Percentiles rank a stretch among this genome's conserved stretches.
These are phyloP conservation scores for Neolentinus lepideus DNA, from an alignment of 1,284 basidiomycete species.

Conservation along the genomic window DNA sequence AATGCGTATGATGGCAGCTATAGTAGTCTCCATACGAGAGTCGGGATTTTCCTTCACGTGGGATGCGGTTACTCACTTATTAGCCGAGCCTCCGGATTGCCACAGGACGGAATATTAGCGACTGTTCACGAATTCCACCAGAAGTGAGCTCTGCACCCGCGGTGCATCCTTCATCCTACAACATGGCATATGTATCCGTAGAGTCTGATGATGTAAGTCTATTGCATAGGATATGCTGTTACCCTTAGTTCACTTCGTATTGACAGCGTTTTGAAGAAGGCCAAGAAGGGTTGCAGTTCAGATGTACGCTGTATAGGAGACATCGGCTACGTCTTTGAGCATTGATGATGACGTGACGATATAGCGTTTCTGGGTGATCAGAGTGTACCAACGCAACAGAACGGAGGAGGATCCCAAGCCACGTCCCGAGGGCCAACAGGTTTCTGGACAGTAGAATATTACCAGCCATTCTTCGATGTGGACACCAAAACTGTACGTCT, in stretches of 20 bases:
- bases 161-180: background rate
- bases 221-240: background rate
- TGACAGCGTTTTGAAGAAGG: conserved; percentile 50
- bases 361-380: conserved; percentile 38
- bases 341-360: background rate
- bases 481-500: conserved; percentile 63
- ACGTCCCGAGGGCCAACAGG: conserved; percentile 30
- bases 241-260: background rate
- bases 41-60: background rate
- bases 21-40: background rate
- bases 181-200: conserved; percentile 14
- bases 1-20: no score
- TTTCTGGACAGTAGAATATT: conserved; percentile 76
- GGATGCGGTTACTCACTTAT: no score
- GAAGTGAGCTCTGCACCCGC: background rate
- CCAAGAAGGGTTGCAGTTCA: conserved; percentile 58
- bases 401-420: conserved; percentile 26
- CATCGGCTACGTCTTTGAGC: no score
- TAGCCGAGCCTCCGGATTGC: no score
- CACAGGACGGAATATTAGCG: no score
- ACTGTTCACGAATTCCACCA: no score
- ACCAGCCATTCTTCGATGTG: conserved; percentile 76
- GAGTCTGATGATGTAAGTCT: conserved; percentile 11
- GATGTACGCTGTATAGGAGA: conserved; percentile 30
- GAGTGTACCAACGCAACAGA: conserved; percentile 39